A percentile compares a stretch with the other conserved stretches of the same genome.
Evolutionary conservation across 495 filamentous ascomycete species (phyloP).

Genomic region (Trichoderma virens): DNA sequence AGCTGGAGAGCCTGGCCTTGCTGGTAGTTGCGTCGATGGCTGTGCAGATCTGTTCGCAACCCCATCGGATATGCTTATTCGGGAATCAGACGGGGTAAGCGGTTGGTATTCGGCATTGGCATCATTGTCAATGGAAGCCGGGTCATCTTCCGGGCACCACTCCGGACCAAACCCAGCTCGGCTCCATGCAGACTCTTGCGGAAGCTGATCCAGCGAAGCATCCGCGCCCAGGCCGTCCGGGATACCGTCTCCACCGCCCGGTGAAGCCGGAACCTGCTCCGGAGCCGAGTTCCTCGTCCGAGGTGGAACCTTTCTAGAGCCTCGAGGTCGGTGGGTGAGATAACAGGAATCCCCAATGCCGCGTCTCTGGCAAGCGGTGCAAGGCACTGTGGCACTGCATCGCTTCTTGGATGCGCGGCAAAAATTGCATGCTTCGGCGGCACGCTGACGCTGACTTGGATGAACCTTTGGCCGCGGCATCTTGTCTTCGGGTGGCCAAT

Average conservation of each 20-base stretch:
- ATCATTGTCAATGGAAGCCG: background rate
- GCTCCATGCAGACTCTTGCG: background rate
- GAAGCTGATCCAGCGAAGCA: background rate
- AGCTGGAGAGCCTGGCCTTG: background rate
- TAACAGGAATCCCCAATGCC: constrained; percentile 11
- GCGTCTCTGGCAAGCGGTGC: constrained; percentile 11
- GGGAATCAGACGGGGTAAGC: constrained; percentile 6
- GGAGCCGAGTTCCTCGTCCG: background rate
- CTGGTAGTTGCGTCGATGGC: background rate
- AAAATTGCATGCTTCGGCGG: constrained; percentile 12
- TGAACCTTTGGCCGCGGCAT: constrained; percentile 13
- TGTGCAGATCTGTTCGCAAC: background rate
- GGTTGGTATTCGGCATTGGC: background rate
- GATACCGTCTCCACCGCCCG: background rate
- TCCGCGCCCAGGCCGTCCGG: background rate
- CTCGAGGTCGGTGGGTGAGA: constrained; percentile 8
- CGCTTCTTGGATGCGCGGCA: constrained; percentile 13
- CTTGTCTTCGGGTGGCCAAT: background rate
- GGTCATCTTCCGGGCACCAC: background rate
- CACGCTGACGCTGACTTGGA: constrained; percentile 11
- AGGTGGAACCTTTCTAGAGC: background rate
- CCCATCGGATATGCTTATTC: background rate
- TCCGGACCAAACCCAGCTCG: background rate
- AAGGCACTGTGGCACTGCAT: constrained; percentile 11
- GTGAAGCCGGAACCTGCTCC: background rate